phyloP scores from a whole-genome alignment of 768 basidiomycete species.

The Kwoniella sp. region DNA sequence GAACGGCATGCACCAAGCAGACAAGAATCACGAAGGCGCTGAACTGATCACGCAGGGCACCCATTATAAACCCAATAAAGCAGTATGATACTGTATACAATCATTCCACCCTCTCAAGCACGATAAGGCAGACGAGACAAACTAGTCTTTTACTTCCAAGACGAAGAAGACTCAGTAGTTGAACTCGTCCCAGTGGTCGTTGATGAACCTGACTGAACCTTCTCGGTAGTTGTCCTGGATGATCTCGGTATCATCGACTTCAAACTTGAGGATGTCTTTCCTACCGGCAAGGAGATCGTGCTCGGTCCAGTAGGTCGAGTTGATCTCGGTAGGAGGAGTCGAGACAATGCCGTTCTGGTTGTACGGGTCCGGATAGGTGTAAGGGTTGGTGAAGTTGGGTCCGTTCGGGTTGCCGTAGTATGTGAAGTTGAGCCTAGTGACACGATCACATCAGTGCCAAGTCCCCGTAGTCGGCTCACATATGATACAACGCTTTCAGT shows the following conservation, averaged over 20 bases:
- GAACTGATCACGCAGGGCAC: too few relatives aligned
- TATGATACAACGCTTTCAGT: too few relatives aligned
- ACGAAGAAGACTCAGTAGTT: conserved; percentile 24
- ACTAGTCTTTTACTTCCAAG: neutral
- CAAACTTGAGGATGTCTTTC: conserved; percentile 19
- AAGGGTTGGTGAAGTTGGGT: conserved; percentile 15
- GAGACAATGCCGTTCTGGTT: conserved; percentile 12
- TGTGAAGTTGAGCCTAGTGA: conserved; percentile 47
- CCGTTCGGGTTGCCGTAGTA: conserved; percentile 44
- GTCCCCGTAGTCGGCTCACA: too few relatives aligned
- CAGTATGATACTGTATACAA: neutral
- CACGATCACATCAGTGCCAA: too few relatives aligned
- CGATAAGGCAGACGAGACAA: neutral
- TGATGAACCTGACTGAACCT: conserved; percentile 41
- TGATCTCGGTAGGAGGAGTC: conserved; percentile 4
- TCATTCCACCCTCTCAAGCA: neutral
- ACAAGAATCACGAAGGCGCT: neutral
- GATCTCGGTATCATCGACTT: conserved; percentile 12
- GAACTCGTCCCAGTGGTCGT: conserved; percentile 35
- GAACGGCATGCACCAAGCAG: neutral
- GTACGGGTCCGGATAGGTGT: conserved; percentile 18
- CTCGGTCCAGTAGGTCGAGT: conserved; percentile 22
- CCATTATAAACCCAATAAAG: neutral
- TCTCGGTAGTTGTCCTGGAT: conserved; percentile 46
- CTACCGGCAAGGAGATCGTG: conserved; percentile 13